Evolutionary conservation across 192 early-diverging fungal genomes (phyloP).

Genomic region (Allomyces javanicus): DNA sequence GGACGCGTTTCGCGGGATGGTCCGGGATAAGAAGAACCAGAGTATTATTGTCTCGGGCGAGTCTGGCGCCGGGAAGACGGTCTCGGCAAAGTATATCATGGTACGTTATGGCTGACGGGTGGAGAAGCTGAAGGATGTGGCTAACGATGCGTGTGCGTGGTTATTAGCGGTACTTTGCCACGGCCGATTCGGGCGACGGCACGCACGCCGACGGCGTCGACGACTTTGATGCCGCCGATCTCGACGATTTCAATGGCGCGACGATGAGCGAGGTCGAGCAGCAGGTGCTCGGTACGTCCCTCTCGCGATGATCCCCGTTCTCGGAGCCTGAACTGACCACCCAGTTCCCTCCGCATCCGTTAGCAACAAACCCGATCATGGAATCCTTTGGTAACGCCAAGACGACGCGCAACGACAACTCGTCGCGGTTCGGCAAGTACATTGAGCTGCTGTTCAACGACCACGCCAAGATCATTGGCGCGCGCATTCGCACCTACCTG

Average conservation of each 20-base stretch:
- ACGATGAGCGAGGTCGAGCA: conserved; percentile 56
- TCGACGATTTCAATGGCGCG: conserved; percentile 11
- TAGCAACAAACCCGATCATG: conserved; percentile 95
- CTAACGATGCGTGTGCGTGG: too few species aligned
- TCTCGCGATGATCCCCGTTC: background rate
- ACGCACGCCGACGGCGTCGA: conserved; percentile 3
- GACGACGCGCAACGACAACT: conserved; percentile 96
- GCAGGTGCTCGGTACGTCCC: conserved; percentile 41
- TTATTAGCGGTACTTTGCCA: conserved; percentile 62
- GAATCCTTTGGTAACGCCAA: conserved; percentile 99
- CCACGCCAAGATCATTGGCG: conserved; percentile 65
- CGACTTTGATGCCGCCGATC: conserved; percentile 14
- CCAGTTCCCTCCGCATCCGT: background rate
- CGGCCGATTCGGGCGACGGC: conserved; percentile 14
- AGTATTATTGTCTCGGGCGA: conserved; percentile 98
- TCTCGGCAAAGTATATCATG: conserved; percentile 93
- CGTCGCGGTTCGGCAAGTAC: conserved; percentile 96
- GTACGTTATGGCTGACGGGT: conserved; percentile 37
- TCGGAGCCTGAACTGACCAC: background rate
- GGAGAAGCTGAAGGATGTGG: too few species aligned
- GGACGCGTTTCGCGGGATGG: conserved; percentile 91
- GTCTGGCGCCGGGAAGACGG: conserved; percentile 93
- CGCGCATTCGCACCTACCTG: conserved; percentile 85
- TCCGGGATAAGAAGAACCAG: conserved; percentile 81
- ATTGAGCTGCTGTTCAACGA: conserved; percentile 88